Evolutionary conservation across 2,329 filamentous ascomycete species (phyloP).

Genomic region (Arthrobotrys sphaeroides): DNA sequence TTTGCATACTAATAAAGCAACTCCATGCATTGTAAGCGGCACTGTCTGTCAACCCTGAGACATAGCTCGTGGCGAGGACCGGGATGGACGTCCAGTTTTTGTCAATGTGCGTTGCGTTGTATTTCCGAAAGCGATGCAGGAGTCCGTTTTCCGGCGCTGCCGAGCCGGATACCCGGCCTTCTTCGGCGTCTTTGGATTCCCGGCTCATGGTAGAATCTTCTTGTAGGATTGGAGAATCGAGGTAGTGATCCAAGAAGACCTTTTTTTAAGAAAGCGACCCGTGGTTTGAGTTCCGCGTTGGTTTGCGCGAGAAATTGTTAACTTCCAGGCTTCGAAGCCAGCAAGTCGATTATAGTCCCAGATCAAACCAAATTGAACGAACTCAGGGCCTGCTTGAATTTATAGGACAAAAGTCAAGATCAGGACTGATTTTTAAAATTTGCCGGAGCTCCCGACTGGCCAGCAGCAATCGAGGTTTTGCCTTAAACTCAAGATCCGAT

Average conservation of each 20-base stretch:
- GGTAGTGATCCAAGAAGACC: not conserved
- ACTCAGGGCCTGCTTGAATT: not conserved
- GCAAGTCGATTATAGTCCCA: too few species aligned
- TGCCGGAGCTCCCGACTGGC: conserved; percentile 33
- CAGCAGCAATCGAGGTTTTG: not conserved
- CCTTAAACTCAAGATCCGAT: not conserved
- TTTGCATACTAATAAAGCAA: conserved; percentile 67
- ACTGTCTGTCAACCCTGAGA: conserved; percentile 64
- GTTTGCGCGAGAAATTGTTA: not conserved
- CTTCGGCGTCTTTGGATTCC: conserved; percentile 17
- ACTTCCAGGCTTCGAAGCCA: not conserved
- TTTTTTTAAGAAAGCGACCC: not conserved
- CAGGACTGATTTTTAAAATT: not conserved
- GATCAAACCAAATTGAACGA: too few species aligned
- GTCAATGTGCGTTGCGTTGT: conserved; percentile 38
- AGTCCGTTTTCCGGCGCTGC: not conserved
- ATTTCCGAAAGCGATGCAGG: conserved; percentile 25
- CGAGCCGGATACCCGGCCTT: not conserved
- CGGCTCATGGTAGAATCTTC: not conserved
- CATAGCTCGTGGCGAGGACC: conserved; percentile 63
- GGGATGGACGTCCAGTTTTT: conserved; percentile 37
- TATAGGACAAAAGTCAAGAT: not conserved
- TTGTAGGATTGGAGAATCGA: not conserved
- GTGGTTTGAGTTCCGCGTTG: too few species aligned
- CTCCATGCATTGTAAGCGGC: conserved; percentile 65